Base-by-base conservation (phyloP, 202 grass and related monocot genomes). In the Cymbopogon flexuosus region DNA sequence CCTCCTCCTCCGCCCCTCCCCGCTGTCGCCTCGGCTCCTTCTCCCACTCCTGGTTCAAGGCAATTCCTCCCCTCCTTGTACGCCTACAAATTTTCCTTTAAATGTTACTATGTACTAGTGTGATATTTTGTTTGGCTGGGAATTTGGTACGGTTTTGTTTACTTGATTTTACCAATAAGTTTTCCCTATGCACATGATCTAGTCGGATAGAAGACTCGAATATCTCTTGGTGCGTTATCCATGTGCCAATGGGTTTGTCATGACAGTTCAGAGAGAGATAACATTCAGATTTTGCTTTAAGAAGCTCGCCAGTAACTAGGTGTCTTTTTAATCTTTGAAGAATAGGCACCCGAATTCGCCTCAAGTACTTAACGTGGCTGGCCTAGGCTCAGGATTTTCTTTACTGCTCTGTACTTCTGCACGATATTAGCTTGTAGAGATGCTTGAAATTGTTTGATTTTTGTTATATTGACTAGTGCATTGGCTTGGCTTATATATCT, bases 1-100 rank as follows among this genome's bases (percentile, higher is more conserved):
- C 70, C 29, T n/a, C 63, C 77, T 57, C 74, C 80, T 45, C 74
- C 75, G 46, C 36, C 61, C 39, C 59, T 35, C 78, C 60, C 33
- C 73, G 60, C 67, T 85, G 66, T 73, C 29, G 83, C 66, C 8
- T 72, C 87, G 47, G 51, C 79, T 86, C 72, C 82, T 64, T 37
- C 62, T 37, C 72, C 2, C 72, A 8, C 73, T 86, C 61, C 51
- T 73, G 51, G 43, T 23, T 42, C 33, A 86, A 86, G 79, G 83
- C 19, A 83, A 86, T 29, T 19, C 40, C 56, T 37, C 73, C 41
- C 67, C 56, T 64, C 41, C 70, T 30, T 16, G 1, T 62, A 22
- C 72, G 24, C 13, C 35, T 65, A 19, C 2, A 68, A 43, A 16
- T 40, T 43, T 73, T 9, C 37, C 11, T 22, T 23, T 52, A 6